Percentiles rank a stretch among this genome's conserved stretches.
phyloP scores from a whole-genome alignment of 345 rosid genomes.

The Mallotus nudiflorus region DNA sequence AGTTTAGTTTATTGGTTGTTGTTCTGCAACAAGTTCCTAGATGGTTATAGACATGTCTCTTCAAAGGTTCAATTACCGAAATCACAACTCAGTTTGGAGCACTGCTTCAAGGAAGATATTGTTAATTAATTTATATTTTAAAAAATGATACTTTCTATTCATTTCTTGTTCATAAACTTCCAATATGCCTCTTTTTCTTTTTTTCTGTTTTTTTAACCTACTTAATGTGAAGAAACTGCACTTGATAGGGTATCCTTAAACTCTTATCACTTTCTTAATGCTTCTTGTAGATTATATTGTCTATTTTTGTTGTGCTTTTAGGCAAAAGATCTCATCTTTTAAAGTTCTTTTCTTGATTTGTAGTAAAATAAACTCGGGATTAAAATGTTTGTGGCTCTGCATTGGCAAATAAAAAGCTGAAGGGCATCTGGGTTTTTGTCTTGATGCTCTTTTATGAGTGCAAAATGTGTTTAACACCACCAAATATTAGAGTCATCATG shows the following conservation, averaged over 20 bases:
- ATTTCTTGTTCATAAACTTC: neutral
- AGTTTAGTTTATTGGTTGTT: conserved; percentile 52
- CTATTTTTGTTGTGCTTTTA: neutral
- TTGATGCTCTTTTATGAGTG: neutral
- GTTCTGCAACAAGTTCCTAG: conserved; percentile 80
- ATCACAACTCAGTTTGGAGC: conserved; percentile 13
- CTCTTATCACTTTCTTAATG: neutral
- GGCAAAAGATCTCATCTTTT: neutral
- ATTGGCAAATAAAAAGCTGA: neutral
- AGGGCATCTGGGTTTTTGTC: neutral
- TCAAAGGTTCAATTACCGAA: conserved; percentile 20
- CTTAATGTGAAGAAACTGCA: neutral
- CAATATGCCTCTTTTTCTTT: neutral
- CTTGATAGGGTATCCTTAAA: too few relatives aligned
- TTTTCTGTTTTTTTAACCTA: neutral
- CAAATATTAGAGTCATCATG: neutral
- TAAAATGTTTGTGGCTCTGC: neutral
- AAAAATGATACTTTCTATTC: neutral
- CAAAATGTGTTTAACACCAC: neutral
- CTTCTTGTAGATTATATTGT: neutral
- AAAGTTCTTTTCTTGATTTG: neutral
- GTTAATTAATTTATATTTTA: neutral
- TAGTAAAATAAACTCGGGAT: neutral
- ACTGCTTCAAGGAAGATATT: neutral
- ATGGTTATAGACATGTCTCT: conserved; percentile 32